A percentile compares a stretch with the other conserved stretches of the same genome.
Evolutionary conservation across 1,284 basidiomycete species (phyloP).

Genomic region (Moesziomyces sp.): DNA sequence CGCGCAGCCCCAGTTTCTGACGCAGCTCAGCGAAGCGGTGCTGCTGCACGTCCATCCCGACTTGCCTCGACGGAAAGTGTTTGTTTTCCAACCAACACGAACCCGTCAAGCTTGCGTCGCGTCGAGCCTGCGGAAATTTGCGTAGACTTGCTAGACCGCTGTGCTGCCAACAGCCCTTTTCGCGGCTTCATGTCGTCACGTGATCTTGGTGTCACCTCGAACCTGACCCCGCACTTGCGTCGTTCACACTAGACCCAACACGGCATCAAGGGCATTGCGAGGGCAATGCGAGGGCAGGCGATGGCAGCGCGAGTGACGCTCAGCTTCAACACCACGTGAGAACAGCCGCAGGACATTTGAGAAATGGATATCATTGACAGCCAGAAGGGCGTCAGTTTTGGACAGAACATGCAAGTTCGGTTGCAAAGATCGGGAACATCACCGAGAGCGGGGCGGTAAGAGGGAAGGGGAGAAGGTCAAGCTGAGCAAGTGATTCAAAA

Average conservation of each 20-base stretch:
- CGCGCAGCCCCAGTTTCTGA: background rate
- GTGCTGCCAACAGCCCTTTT: constrained; percentile 1
- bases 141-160: background rate
- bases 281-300: no score
- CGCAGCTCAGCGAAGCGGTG: background rate
- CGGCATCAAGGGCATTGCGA: no score
- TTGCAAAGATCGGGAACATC: background rate
- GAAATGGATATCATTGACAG: constrained; percentile 29
- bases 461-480: background rate
- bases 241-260: no score
- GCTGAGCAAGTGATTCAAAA: background rate
- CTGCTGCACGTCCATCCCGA: background rate
- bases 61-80: constrained; percentile 1
- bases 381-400: constrained; percentile 13
- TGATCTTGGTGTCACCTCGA: no score
- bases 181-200: background rate
- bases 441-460: background rate
- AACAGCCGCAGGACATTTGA: background rate
- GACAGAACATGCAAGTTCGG: constrained; percentile 1
- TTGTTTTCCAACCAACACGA: constrained; percentile 9
- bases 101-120: background rate
- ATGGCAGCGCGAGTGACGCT: no score
- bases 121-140: background rate
- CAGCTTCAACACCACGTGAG: no score
- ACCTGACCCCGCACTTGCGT: no score